phyloP scores from a whole-genome alignment of 345 rosid species.

The Cardamine resedifolia region DNA sequence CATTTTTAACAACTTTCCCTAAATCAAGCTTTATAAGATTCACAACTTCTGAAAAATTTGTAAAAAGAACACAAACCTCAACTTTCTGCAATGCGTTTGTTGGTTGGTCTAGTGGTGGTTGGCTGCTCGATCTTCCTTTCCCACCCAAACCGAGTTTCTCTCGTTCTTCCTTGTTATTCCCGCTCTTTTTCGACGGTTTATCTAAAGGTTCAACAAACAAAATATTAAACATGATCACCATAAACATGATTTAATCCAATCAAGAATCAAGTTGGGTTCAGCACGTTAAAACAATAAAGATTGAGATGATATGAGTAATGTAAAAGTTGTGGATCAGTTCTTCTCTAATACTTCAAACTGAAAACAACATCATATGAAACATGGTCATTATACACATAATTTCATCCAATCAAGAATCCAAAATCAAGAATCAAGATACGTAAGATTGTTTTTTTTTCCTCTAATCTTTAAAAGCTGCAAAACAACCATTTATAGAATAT shows the following conservation, averaged over 20 bases:
- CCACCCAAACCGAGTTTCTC: conserved; percentile 65
- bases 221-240: no score
- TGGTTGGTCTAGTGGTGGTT: conserved; percentile 54
- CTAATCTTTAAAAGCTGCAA: background rate
- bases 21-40: background rate
- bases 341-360: background rate
- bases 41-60: background rate
- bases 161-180: conserved; percentile 54
- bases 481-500: background rate
- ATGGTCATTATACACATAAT: background rate
- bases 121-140: conserved; percentile 46
- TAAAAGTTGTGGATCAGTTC: background rate
- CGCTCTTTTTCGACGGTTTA: conserved; percentile 49
- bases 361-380: background rate
- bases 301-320: background rate
- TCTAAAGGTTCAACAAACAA: conserved; percentile 34
- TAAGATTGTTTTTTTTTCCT: background rate
- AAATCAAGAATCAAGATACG: background rate
- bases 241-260: background rate
- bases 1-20: background rate
- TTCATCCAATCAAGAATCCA: background rate
- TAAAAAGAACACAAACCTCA: conserved; percentile 52
- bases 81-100: conserved; percentile 69
- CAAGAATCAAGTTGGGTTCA: background rate
- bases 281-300: background rate